Evolutionary conservation across 1,139 yeast genomes (phyloP).

Genomic region (Yamadazyma diddensiae): DNA sequence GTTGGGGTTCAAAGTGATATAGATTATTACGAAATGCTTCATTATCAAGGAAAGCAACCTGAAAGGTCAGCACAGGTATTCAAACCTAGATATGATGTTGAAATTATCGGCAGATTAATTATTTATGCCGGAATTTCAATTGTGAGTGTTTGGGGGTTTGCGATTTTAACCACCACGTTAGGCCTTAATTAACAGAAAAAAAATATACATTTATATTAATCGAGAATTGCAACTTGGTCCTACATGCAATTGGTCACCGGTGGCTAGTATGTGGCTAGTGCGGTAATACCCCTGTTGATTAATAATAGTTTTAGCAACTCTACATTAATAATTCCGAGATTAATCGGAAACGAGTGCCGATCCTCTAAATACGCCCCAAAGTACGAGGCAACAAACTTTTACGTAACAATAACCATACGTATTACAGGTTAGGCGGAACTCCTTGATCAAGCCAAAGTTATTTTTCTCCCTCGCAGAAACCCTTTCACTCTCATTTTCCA

Average conservation of each 20-base stretch:
- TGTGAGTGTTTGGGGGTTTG: constrained; percentile 46
- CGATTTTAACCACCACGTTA: constrained; percentile 11
- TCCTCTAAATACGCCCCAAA: background rate
- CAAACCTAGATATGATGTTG: constrained; percentile 64
- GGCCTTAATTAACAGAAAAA: constrained; percentile 9
- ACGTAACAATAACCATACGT: background rate
- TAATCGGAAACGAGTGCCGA: too few relatives aligned
- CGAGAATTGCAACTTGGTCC: too few relatives aligned
- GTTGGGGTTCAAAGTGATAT: constrained; percentile 42
- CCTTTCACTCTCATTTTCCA: background rate
- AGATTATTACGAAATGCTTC: constrained; percentile 43
- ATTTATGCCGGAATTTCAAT: constrained; percentile 73
- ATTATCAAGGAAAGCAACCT: constrained; percentile 17
- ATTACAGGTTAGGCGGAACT: background rate
- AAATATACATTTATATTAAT: too few relatives aligned
- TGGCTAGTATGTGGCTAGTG: too few relatives aligned
- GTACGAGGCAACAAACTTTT: background rate
- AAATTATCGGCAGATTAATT: constrained; percentile 66
- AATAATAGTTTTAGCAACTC: too few relatives aligned
- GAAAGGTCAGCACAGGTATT: constrained; percentile 38
- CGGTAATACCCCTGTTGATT: too few relatives aligned
- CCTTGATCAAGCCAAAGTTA: background rate
- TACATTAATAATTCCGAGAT: too few relatives aligned
- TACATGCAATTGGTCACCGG: too few relatives aligned
- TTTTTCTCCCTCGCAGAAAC: too few relatives aligned